Conservation (phyloP, 2,329 filamentous ascomycete species). For the Hymenoscyphus albidus region DNA sequence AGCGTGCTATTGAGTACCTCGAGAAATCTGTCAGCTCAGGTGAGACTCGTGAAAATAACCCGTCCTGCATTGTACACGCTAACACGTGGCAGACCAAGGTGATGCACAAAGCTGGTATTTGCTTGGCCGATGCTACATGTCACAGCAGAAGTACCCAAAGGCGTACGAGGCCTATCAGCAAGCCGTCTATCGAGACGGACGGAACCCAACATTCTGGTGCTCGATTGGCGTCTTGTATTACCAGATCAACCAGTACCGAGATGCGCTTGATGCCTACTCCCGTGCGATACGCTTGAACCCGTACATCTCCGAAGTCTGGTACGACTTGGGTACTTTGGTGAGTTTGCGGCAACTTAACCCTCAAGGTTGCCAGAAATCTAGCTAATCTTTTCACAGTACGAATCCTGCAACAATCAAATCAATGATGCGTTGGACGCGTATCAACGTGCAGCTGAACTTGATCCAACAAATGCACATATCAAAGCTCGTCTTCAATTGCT, state of each 20-base stretch:
- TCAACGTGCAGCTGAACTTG: constrained; percentile 87
- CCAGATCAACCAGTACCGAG: constrained; percentile 98
- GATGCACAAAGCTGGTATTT: constrained; percentile 99
- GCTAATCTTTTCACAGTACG: constrained; percentile 59
- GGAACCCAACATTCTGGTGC: constrained; percentile 99
- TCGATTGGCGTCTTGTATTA: constrained; percentile 98
- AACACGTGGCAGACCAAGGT: constrained; percentile 66
- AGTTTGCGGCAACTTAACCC: constrained; percentile 40
- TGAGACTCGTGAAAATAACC: constrained; percentile 44
- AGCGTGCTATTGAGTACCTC: constrained; percentile 93
- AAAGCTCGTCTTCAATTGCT: constrained; percentile 89
- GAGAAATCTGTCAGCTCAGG: constrained; percentile 94
- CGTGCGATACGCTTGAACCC: constrained; percentile 94
- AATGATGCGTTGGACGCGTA: constrained; percentile 95
- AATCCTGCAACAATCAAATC: constrained; percentile 98
- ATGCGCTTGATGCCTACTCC: constrained; percentile 95
- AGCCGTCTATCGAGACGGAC: constrained; percentile 94
- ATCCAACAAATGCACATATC: constrained; percentile 91
- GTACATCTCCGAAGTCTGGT: constrained; percentile 99
- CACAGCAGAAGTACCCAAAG: constrained; percentile 97
- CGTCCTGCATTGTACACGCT: constrained; percentile 28
- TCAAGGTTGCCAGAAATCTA: constrained; percentile 23
- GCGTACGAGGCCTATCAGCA: constrained; percentile 98
- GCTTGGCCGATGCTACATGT: constrained; percentile 97
- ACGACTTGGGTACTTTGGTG: constrained; percentile 92